A percentile compares a stretch with the other conserved stretches of the same genome.
phyloP scores from a whole-genome alignment of 768 basidiomycete species.

The Russula sp. region DNA sequence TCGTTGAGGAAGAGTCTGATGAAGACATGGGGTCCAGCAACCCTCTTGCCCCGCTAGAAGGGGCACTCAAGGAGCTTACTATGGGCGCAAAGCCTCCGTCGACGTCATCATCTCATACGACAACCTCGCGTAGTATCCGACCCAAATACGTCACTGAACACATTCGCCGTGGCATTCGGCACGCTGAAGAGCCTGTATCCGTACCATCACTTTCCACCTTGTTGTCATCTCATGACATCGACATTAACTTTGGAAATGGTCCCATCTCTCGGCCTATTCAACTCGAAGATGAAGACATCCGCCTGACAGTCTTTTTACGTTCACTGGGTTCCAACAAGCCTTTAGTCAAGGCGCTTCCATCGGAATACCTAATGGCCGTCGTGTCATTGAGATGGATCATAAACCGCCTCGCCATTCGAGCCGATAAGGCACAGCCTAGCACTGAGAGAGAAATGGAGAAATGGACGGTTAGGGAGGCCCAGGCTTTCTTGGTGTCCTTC shows the following conservation, averaged over 20 bases:
- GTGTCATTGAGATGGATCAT: slow-evolving; percentile 61
- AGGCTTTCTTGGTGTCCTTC: slow-evolving; percentile 50
- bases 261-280: slow-evolving; percentile 38
- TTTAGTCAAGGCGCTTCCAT: slow-evolving; percentile 39
- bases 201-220: slow-evolving; percentile 45
- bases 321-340: slow-evolving; percentile 48
- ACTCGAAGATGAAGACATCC: slow-evolving; percentile 41
- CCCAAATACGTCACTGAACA: slow-evolving; percentile 44
- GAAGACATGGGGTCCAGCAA: slow-evolving; percentile 38
- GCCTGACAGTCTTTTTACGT: slow-evolving; percentile 49
- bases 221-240: slow-evolving; percentile 30
- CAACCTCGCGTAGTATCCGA: slow-evolving; percentile 16
- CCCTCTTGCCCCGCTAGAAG: slow-evolving; percentile 60
- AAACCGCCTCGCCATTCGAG: slow-evolving; percentile 41
- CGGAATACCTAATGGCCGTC: slow-evolving; percentile 41
- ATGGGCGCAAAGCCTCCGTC: slow-evolving; percentile 27
- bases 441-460: slow-evolving; percentile 58
- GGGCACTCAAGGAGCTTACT: slow-evolving; percentile 55
- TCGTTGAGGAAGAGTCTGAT: slow-evolving; percentile 54
- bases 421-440: slow-evolving; percentile 39
- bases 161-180: slow-evolving; percentile 58
- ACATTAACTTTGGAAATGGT: slow-evolving; percentile 7
- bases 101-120: slow-evolving; percentile 32
- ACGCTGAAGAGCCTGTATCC: slow-evolving; percentile 49
- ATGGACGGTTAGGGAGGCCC: slow-evolving; percentile 62